Evolutionary conservation across 805 yeast species (phyloP).

Genomic region (Cyberlindnera japonica): DNA sequence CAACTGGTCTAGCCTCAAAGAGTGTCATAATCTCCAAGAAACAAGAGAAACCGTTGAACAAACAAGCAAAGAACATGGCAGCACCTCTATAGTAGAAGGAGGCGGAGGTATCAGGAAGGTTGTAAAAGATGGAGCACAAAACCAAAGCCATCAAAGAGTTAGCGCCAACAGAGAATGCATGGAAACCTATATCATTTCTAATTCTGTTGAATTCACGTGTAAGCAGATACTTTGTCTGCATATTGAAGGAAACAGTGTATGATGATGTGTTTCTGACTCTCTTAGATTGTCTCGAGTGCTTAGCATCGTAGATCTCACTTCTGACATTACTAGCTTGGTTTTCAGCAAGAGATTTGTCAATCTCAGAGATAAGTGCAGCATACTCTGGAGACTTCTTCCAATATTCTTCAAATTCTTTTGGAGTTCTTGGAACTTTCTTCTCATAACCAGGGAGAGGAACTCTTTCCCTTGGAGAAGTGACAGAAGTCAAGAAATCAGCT

Average conservation of each 20-base stretch:
- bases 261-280: slow-evolving; percentile 45
- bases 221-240: slow-evolving; percentile 48
- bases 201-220: slow-evolving; percentile 47
- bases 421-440: slow-evolving; percentile 47
- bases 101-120: slow-evolving; percentile 38
- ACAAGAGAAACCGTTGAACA: slow-evolving; percentile 61
- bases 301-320: slow-evolving; percentile 38
- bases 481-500: slow-evolving; percentile 54
- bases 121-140: slow-evolving; percentile 55
- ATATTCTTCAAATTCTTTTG: slow-evolving; percentile 46
- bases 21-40: slow-evolving; percentile 46
- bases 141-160: slow-evolving; percentile 52
- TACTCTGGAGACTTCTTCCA: slow-evolving; percentile 48
- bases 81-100: slow-evolving; percentile 57
- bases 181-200: slow-evolving; percentile 46
- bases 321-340: slow-evolving; percentile 34
- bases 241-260: slow-evolving; percentile 46
- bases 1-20: slow-evolving; percentile 42
- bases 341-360: slow-evolving; percentile 8
- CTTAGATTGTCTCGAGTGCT: slow-evolving; percentile 49
- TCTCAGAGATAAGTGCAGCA: slow-evolving; percentile 10
- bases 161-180: slow-evolving; percentile 38
- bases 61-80: slow-evolving; percentile 61
- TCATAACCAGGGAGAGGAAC: slow-evolving; percentile 40
- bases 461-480: slow-evolving; percentile 53